phyloP scores from a whole-genome alignment of 2,329 filamentous ascomycete genomes.

The Curvularia eragrostidis region DNA sequence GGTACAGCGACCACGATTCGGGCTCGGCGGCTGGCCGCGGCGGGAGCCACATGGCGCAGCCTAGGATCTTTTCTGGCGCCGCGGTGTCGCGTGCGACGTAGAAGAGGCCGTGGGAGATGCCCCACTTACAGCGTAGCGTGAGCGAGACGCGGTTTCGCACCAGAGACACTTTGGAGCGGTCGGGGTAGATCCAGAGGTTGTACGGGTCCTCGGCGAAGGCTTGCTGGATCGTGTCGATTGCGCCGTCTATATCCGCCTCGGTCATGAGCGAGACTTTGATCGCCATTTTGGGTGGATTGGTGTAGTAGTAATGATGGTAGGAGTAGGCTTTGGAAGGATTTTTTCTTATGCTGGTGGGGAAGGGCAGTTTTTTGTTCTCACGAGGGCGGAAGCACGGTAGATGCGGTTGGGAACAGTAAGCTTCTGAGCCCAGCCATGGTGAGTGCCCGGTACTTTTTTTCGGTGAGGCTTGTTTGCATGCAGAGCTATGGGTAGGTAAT shows the following conservation, averaged over 20 bases:
- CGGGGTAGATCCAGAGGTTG: conserved; percentile 68
- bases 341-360: neutral
- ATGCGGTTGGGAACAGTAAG: neutral
- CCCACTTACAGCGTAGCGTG: conserved; percentile 70
- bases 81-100: conserved; percentile 70
- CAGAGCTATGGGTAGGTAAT: conserved; percentile 3
- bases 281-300: conserved; percentile 43
- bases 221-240: conserved; percentile 69
- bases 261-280: conserved; percentile 64
- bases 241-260: conserved; percentile 67
- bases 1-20: conserved; percentile 67
- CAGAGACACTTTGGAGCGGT: conserved; percentile 55
- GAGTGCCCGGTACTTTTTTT: conserved; percentile 11
- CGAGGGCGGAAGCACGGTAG: neutral
- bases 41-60: conserved; percentile 75
- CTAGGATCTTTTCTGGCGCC: conserved; percentile 62
- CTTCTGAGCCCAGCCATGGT: conserved; percentile 18
- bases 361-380: neutral
- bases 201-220: conserved; percentile 73
- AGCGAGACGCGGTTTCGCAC: conserved; percentile 46
- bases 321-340: conserved; percentile 3
- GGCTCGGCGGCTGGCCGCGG: conserved; percentile 59
- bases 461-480: conserved; percentile 11
- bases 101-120: conserved; percentile 72
- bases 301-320: too few species aligned